A percentile compares a stretch with the other conserved stretches of the same genome.
Evolutionary conservation across 106 monocot species (phyloP).

Genomic region (Triglochin maritima): DNA sequence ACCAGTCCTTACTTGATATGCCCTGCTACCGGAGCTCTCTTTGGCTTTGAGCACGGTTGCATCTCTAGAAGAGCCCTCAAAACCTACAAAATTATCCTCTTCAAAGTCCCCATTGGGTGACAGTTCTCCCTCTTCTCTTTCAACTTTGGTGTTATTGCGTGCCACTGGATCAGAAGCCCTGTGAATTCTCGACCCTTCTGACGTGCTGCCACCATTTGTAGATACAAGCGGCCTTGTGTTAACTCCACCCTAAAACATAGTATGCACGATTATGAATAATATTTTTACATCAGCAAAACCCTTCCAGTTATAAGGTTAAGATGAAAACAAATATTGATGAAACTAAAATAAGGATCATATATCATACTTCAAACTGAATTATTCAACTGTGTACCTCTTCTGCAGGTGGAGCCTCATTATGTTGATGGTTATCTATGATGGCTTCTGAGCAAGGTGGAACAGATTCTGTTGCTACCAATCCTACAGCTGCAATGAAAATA

Average conservation of each 20-base stretch:
- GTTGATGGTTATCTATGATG: conserved; percentile 14
- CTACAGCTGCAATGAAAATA: conserved; percentile 14
- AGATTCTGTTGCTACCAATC: conserved; percentile 22
- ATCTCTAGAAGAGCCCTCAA: conserved; percentile 35
- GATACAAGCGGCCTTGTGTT: conserved; percentile 17
- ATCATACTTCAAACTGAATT: not conserved
- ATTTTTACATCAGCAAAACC: not conserved
- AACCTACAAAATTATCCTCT: conserved; percentile 77
- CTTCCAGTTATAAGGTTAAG: not conserved
- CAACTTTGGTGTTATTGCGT: conserved; percentile 40
- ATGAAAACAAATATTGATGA: not conserved
- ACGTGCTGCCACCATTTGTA: conserved; percentile 29
- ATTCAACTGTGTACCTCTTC: conserved; percentile 34
- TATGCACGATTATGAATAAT: not conserved
- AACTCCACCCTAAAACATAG: conserved; percentile 26
- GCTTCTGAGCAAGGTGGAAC: conserved; percentile 26
- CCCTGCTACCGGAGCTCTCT: conserved; percentile 28
- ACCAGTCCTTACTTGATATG: conserved; percentile 25
- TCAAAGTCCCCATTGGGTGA: conserved; percentile 94
- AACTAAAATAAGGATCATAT: not conserved
- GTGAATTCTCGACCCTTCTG: conserved; percentile 29
- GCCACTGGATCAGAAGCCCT: conserved; percentile 19
- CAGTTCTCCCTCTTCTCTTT: conserved; percentile 93
- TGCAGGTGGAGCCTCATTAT: conserved; percentile 30
- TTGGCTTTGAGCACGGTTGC: conserved; percentile 23